These are phyloP conservation scores for Gonium pectorale DNA, from an alignment of 139 green algal genomes.

Conservation along the genomic window DNA sequence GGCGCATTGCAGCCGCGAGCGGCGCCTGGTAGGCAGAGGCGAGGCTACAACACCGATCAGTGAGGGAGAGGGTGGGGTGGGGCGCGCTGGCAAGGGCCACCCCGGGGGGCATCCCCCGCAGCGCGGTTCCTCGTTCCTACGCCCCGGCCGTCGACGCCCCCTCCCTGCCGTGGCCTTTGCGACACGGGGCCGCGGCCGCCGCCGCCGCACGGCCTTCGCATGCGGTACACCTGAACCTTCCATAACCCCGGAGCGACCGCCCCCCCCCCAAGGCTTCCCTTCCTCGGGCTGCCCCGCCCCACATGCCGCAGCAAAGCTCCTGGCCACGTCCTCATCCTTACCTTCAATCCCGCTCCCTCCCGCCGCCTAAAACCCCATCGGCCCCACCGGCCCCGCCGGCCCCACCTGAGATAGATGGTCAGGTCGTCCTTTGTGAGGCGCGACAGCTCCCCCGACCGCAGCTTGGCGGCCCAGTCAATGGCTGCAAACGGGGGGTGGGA, in stretches of 20 bases:
- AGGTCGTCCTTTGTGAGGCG: conserved; percentile 20
- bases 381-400: no score
- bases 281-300: no score
- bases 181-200: background rate
- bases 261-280: no score
- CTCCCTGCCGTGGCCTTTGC: background rate
- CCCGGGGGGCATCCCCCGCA: no score
- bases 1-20: background rate
- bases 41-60: background rate
- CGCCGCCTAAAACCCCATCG: no score
- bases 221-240: background rate
- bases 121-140: no score
- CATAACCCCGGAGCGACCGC: background rate
- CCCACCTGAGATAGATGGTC: conserved; percentile 6
- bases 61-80: background rate
- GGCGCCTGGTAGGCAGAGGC: background rate
- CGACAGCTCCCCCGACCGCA: background rate
- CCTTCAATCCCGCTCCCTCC: no score
- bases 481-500: background rate
- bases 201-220: no score
- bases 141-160: background rate
- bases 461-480: background rate
- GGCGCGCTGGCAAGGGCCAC: background rate
- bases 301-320: no score
- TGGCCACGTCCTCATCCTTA: no score